Conservation (phyloP, 2,329 filamentous ascomycete genomes). For the Aphanoascus verrucosus region DNA sequence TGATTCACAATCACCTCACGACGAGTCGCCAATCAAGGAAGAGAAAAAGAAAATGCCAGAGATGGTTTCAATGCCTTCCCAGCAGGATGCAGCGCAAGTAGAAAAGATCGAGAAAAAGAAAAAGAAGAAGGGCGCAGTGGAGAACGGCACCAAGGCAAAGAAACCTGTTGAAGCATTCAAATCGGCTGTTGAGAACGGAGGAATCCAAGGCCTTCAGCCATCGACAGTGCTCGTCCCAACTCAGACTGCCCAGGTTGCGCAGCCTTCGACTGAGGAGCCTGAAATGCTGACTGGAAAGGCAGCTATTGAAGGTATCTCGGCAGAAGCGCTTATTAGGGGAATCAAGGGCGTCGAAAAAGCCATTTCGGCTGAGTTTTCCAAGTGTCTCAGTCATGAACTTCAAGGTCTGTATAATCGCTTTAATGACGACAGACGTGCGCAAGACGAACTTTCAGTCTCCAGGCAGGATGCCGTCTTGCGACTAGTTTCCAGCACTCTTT, state of each 20-base stretch:
- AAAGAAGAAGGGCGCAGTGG: conserved; percentile 47
- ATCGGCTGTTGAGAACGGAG: neutral
- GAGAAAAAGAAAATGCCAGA: conserved; percentile 34
- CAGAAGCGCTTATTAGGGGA: conserved; percentile 48
- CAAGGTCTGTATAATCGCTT: conserved; percentile 49
- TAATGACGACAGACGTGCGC: conserved; percentile 57
- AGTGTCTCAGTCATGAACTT: conserved; percentile 41
- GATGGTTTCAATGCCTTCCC: conserved; percentile 19
- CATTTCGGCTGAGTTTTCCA: conserved; percentile 41
- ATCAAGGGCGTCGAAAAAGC: conserved; percentile 45
- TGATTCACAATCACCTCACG: conserved; percentile 22
- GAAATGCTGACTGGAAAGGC: neutral
- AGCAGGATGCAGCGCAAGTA: conserved; percentile 22
- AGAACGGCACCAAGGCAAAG: conserved; percentile 40
- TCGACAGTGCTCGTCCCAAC: neutral
- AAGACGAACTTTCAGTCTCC: conserved; percentile 52
- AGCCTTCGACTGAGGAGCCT: neutral
- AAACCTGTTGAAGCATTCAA: conserved; percentile 17
- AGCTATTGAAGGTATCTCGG: neutral
- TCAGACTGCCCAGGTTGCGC: neutral
- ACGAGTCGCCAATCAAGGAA: conserved; percentile 32
- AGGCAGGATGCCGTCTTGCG: conserved; percentile 60
- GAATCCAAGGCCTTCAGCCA: neutral
- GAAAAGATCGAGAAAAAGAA: conserved; percentile 62
- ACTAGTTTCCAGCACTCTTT: conserved; percentile 56